Percentiles rank a stretch among this genome's conserved stretches.
phyloP scores from a whole-genome alignment of 768 basidiomycete genomes.

The Lyophyllum atratum region DNA sequence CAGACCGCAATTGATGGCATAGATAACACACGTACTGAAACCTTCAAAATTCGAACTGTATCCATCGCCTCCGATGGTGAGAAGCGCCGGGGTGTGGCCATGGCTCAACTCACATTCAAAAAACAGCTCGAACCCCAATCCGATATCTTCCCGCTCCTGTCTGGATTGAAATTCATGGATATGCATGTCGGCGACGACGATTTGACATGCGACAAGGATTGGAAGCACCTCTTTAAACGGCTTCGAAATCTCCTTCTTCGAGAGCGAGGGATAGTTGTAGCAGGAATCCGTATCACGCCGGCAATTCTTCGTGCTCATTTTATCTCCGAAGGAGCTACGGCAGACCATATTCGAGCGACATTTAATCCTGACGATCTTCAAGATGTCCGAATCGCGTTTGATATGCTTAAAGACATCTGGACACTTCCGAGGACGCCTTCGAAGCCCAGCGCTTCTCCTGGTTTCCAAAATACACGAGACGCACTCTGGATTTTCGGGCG shows the following conservation, averaged over 20 bases:
- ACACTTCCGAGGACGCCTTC: conserved; percentile 20
- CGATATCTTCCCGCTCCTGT: conserved; percentile 23
- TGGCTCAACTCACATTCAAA: conserved; percentile 25
- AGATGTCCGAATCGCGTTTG: conserved; percentile 29
- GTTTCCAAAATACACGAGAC: conserved; percentile 15
- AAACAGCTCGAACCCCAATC: conserved; percentile 19
- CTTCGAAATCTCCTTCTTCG: conserved; percentile 30
- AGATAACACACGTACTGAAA: too few species aligned
- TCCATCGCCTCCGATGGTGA: conserved; percentile 32
- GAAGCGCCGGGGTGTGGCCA: conserved; percentile 22
- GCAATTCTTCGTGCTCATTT: conserved; percentile 25
- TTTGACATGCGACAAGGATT: conserved; percentile 36
- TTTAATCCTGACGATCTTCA: conserved; percentile 34
- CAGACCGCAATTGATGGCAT: conserved; percentile 9
- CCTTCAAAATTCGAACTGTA: too few species aligned
- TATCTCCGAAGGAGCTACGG: neutral
- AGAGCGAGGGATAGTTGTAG: conserved; percentile 18
- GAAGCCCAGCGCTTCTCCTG: conserved; percentile 9
- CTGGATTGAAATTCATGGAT: conserved; percentile 24
- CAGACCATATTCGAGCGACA: conserved; percentile 11
- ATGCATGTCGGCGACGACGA: conserved; percentile 30
- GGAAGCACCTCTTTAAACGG: conserved; percentile 35
- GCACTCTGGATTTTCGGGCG: conserved; percentile 16
- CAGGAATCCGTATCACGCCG: conserved; percentile 25
- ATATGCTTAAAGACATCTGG: conserved; percentile 27